These are phyloP conservation scores for Gossypium anomalum DNA, from an alignment of 345 rosid genomes.

Conservation along the genomic window DNA sequence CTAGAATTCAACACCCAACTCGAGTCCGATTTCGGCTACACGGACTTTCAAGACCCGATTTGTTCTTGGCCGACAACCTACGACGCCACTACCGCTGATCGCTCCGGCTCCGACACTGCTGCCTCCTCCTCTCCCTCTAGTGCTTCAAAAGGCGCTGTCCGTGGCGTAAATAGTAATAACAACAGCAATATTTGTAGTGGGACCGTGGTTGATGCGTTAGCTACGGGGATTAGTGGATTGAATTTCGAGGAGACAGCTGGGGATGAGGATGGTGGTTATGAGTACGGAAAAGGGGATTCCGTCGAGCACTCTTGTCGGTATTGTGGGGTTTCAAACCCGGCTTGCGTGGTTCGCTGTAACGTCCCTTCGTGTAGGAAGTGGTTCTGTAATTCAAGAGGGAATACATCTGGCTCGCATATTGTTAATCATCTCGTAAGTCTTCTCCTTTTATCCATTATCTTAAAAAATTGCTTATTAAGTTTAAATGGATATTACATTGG, in stretches of 20 bases:
- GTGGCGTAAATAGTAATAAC: conserved; percentile 26
- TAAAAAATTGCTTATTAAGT: not conserved
- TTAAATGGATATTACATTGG: not conserved
- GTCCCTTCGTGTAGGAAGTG: conserved; percentile 98
- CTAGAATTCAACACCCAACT: conserved; percentile 96
- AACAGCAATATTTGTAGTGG: conserved; percentile 19
- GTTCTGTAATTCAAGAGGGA: conserved; percentile 99
- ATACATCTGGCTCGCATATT: conserved; percentile 97
- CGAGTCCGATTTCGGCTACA: conserved; percentile 92
- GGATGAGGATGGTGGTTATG: conserved; percentile 70
- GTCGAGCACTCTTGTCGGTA: conserved; percentile 92
- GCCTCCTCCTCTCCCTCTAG: conserved; percentile 51
- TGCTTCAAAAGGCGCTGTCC: conserved; percentile 36
- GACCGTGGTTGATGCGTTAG: conserved; percentile 64
- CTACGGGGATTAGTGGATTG: conserved; percentile 71
- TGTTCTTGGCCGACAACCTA: conserved; percentile 89
- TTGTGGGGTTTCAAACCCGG: conserved; percentile 97
- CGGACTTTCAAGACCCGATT: conserved; percentile 74
- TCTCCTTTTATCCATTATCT: not conserved
- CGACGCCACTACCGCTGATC: conserved; percentile 53
- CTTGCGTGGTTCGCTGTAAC: conserved; percentile 96
- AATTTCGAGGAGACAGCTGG: conserved; percentile 85
- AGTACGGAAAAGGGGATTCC: conserved; percentile 72
- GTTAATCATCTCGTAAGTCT: conserved; percentile 93
- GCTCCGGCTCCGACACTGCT: conserved; percentile 37